Evolutionary conservation across 2,329 filamentous ascomycete genomes (phyloP).

Genomic region (Penicillium fuscoglaucum): DNA sequence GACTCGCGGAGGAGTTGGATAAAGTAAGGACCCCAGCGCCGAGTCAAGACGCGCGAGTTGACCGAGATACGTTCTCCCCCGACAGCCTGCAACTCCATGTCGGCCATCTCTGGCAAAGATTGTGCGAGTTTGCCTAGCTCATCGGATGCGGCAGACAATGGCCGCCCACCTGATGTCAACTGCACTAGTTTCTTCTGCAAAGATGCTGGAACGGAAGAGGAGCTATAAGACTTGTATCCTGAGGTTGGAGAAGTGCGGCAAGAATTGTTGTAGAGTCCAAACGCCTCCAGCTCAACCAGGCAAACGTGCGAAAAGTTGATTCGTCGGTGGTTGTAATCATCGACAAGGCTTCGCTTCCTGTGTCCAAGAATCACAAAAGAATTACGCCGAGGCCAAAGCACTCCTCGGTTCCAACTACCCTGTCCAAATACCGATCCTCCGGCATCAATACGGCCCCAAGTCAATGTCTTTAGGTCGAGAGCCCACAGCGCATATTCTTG

Average conservation of each 20-base stretch:
- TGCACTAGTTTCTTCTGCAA: slow-evolving; percentile 51
- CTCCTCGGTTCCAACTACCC: slow-evolving; percentile 94
- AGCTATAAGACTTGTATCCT: slow-evolving; percentile 81
- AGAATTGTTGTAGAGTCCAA: slow-evolving; percentile 95
- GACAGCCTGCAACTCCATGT: slow-evolving; percentile 95
- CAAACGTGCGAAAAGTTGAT: slow-evolving; percentile 98
- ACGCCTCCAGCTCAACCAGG: slow-evolving; percentile 94
- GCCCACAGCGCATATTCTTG: slow-evolving; percentile 98
- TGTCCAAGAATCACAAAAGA: slow-evolving; percentile 95
- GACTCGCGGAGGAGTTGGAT: slow-evolving; percentile 86
- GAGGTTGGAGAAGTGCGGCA: slow-evolving; percentile 75
- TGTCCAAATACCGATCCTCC: slow-evolving; percentile 92
- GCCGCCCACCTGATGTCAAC: slow-evolving; percentile 70
- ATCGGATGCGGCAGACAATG: slow-evolving; percentile 74
- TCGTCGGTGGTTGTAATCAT: slow-evolving; percentile 96
- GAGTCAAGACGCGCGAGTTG: slow-evolving; percentile 83
- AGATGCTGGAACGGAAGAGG: slow-evolving; percentile 61
- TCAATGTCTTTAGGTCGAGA: slow-evolving; percentile 80
- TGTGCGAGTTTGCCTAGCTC: slow-evolving; percentile 82
- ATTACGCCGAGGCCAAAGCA: slow-evolving; percentile 90
- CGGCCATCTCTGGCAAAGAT: slow-evolving; percentile 77
- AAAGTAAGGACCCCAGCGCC: slow-evolving; percentile 94
- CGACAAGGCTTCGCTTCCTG: slow-evolving; percentile 86
- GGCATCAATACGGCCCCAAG: slow-evolving; percentile 94
- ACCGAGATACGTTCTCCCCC: slow-evolving; percentile 89